Percentiles rank a stretch among this genome's conserved stretches.
phyloP scores from a whole-genome alignment of 2,329 filamentous ascomycete species.

The Scleromitrula shiraiana region DNA sequence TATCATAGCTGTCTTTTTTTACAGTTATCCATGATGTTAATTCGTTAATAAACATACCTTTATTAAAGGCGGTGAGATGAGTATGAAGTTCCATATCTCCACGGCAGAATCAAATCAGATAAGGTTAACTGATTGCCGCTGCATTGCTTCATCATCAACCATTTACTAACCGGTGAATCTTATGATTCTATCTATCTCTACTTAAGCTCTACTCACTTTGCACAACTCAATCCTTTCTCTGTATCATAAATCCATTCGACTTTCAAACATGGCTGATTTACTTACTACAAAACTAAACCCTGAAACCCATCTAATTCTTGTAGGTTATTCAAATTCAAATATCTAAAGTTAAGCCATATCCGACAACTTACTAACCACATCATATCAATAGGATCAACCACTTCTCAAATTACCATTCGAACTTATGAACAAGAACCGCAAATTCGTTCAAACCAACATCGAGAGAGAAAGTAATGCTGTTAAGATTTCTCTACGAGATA shows the following conservation, averaged over 20 bases:
- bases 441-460: slow-evolving; percentile 68
- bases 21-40: too few species aligned
- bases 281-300: slow-evolving; percentile 63
- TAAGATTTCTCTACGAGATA: slow-evolving; percentile 52
- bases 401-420: slow-evolving; percentile 89
- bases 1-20: too few species aligned
- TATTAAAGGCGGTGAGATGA: too few species aligned
- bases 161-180: too few species aligned
- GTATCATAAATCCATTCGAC: background rate
- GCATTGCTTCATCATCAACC: too few species aligned
- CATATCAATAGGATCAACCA: slow-evolving; percentile 73
- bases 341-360: slow-evolving; percentile 1
- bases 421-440: slow-evolving; percentile 89
- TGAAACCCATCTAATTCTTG: slow-evolving; percentile 67
- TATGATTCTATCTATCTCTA: too few species aligned
- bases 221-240: background rate
- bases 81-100: too few species aligned
- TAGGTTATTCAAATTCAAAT: slow-evolving; percentile 31
- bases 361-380: slow-evolving; percentile 13
- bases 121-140: too few species aligned
- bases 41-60: too few species aligned
- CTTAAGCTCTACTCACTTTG: too few species aligned
- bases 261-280: slow-evolving; percentile 52
- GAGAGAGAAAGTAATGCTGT: slow-evolving; percentile 62
- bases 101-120: too few species aligned